phyloP scores from a whole-genome alignment of 768 basidiomycete genomes.

The Steccherinum ochraceum region DNA sequence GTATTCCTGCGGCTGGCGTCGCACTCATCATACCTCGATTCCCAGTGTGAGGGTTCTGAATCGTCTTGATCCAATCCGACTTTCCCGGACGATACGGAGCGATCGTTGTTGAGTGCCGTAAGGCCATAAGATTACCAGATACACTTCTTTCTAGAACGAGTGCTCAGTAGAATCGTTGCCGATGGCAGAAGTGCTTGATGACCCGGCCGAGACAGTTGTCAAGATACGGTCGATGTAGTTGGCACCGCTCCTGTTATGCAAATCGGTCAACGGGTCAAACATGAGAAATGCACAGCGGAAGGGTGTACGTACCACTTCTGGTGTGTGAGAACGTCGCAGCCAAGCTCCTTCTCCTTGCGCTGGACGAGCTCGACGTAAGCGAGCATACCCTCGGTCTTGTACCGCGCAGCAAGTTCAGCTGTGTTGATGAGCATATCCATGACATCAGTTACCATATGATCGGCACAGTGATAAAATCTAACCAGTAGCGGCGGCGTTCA shows the following conservation, averaged over 20 bases:
- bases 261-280: too few relatives aligned
- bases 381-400: constrained; percentile 86
- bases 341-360: constrained; percentile 80
- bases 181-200: constrained; percentile 76
- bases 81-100: too few relatives aligned
- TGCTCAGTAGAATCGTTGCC: constrained; percentile 91
- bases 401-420: constrained; percentile 77
- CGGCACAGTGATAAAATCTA: constrained; percentile 12
- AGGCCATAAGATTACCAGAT: neutral
- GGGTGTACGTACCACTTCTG: constrained; percentile 72
- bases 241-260: constrained; percentile 79
- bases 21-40: neutral
- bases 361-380: constrained; percentile 90
- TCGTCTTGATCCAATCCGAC: too few relatives aligned
- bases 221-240: constrained; percentile 87
- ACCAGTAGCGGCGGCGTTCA: constrained; percentile 76
- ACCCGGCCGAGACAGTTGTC: constrained; percentile 78
- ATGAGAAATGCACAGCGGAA: too few relatives aligned
- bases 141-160: constrained; percentile 45
- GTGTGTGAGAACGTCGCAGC: constrained; percentile 86
- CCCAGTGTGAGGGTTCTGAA: too few relatives aligned
- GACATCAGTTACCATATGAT: neutral
- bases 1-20: too few relatives aligned
- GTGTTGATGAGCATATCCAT: neutral
- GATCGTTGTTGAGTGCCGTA: too few relatives aligned